Percentiles rank a stretch among this genome's conserved stretches.
phyloP scores from a whole-genome alignment of 805 yeast genomes.

The Kurtzmaniella cleridarum region DNA sequence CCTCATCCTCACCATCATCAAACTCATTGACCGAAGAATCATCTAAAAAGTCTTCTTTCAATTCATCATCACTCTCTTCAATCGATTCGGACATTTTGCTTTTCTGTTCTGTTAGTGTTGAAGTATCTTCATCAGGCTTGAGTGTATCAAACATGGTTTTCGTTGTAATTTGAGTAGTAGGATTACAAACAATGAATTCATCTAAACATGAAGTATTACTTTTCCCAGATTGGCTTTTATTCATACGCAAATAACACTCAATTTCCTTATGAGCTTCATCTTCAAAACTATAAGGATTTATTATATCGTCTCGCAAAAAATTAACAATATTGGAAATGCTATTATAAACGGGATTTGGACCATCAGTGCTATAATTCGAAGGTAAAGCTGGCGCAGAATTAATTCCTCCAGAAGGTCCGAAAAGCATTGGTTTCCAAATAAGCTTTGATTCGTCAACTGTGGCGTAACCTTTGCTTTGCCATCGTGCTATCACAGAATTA shows the following conservation, averaged over 20 bases:
- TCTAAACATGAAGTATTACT: constrained; percentile 11
- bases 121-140: constrained; percentile 5
- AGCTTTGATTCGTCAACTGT: constrained; percentile 48
- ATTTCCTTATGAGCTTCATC: constrained; percentile 49
- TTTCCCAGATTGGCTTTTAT: constrained; percentile 3
- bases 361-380: constrained; percentile 7
- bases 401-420: constrained; percentile 83
- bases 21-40: neutral
- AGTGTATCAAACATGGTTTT: too few species aligned
- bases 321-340: constrained; percentile 53
- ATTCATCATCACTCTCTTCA: neutral
- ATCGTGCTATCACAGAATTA: constrained; percentile 35
- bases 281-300: constrained; percentile 57
- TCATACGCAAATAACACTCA: constrained; percentile 16
- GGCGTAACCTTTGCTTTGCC: constrained; percentile 52
- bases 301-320: constrained; percentile 64
- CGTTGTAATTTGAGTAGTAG: constrained; percentile 19
- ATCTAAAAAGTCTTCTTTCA: neutral
- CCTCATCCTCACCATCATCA: constrained; percentile 15
- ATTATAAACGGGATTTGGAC: constrained; percentile 19
- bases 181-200: constrained; percentile 27
- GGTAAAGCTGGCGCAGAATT: constrained; percentile 50
- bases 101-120: constrained; percentile 9
- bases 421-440: constrained; percentile 78
- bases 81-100: constrained; percentile 1